Evolutionary conservation across 768 basidiomycete species (phyloP), one percentile per base, ranked within the genome.

Genomic region (Coprinellus micaceus): DNA sequence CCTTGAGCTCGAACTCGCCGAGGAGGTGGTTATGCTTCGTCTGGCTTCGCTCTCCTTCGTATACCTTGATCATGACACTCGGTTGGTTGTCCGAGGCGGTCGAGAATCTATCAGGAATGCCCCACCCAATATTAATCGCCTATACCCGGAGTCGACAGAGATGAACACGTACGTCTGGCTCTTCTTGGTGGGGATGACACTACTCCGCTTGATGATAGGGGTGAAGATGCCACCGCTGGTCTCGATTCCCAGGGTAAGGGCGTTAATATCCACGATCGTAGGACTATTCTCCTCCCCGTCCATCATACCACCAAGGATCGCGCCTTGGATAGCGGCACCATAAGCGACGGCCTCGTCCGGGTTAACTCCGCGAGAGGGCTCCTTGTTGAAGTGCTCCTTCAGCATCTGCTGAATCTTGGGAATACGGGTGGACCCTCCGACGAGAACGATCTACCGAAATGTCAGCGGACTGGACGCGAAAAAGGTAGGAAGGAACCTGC

Each of bases 21-120:
- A 98, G 89, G 49, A 89, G 86, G 78, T 97, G 96, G 84, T 97
- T 98, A 77, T 98, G 96, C 85, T 96, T 96, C 61, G 96, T 98
- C 66, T 96, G 77, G 45, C 93, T 85, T 68, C 96, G 94, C 77
- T 98, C 95, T 72, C 95, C 95, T 81, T 98, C 95, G 71, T 79
- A 98, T 60, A 98, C 96, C 74, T 98, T 94, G 74, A 98, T 95
- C 47, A 98, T 76, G 64, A 98, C 95, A 52, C 92, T 94, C 45
- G 91, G 92, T 76, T 98, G 89, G 79, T 92, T 94, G 68, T 94
- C 91, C 50, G 91, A 86, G 50, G 90, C 89, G 21, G 88, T 89
- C 4, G 86, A 88, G 79, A 90, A 91, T n/a, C n/a, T n/a, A n/a
- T n/a, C n/a, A n/a, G n/a, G n/a, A n/a, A n/a, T n/a, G n/a, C n/a